Evolutionary conservation across 1,139 yeast genomes (phyloP), one percentile per base, ranked within the genome.

Genomic region (Diutina scorzettiae): DNA sequence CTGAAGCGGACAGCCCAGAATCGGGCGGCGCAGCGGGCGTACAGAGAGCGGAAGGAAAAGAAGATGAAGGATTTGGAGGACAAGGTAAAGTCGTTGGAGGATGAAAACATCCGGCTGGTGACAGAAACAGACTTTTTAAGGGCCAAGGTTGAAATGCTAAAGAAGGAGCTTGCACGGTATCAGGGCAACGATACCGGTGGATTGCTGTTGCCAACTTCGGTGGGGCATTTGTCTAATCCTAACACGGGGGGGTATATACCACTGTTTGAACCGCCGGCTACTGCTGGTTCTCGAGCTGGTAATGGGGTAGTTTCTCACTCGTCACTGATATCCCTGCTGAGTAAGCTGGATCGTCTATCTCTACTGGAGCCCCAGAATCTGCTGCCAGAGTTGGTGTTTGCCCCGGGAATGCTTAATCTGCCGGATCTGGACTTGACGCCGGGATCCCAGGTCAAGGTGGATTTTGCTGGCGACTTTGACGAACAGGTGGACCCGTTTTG

Each of bases 21-120:
- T 60, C 72, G 98, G 54, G 96, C 96, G 6, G 98, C 98, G 18
- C 98, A 91, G 62, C 70, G 97, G 45, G 97, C 97, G 8, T 91
- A 87, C 60, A 70, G 98, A 47, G 97, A 91, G 60, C 75, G 98
- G 49, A 91, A 91, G 59, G 97, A 91, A 58, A 71, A 71, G 44
- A 86, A 83, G 54, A 73, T 91, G 79, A 75, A 79, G 55, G 96
- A 87, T 48, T 69, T 91, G 47, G 96, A 89, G 57, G 81, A 78
- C 44, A 79, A 83, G 51, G 94, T 89, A 17, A 61, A 69, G 45
- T 60, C 64, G 47, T 69, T 89, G 49, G 96, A 89, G 59, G 73
- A 73, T 48, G 82, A 80, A 51, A 81, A 81, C 49, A 64, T 76
- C 44, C 68, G 70, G 52, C 73, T 81, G 45, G 66, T 68, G 47